phyloP scores from a whole-genome alignment of 768 basidiomycete species.

The Termitomyces eurrhizus region DNA sequence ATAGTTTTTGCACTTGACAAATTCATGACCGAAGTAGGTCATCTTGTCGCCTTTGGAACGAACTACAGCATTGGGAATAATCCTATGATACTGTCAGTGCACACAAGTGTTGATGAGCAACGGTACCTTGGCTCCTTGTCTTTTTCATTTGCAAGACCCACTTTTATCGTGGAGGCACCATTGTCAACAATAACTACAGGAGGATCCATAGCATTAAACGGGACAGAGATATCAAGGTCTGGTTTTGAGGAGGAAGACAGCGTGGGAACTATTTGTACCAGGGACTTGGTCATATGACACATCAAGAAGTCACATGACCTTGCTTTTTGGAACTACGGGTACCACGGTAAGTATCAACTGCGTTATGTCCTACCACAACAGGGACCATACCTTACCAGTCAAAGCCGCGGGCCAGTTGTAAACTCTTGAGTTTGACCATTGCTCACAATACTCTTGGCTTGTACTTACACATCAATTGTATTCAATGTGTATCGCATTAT shows the following conservation, averaged over 20 bases:
- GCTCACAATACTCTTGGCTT: not conserved
- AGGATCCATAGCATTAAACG: slow-evolving; percentile 6
- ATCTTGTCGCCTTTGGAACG: slow-evolving; percentile 81
- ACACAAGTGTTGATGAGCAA: slow-evolving; percentile 9
- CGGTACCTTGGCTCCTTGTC: slow-evolving; percentile 28
- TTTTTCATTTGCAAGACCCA: slow-evolving; percentile 43
- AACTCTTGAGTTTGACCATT: not conserved
- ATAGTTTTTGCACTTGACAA: slow-evolving; percentile 72
- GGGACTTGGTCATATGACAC: not conserved
- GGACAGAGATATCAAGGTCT: not conserved
- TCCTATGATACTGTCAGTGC: slow-evolving; percentile 32
- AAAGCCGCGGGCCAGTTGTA: not conserved
- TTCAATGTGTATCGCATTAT: slow-evolving; percentile 75
- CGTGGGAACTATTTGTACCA: not conserved
- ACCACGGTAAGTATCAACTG: not conserved
- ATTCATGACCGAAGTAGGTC: slow-evolving; percentile 85
- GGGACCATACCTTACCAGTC: not conserved
- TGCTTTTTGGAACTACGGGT: not conserved
- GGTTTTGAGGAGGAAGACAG: not conserved
- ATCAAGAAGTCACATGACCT: not conserved
- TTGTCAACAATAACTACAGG: slow-evolving; percentile 77
- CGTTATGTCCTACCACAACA: not conserved
- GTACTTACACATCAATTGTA: not conserved
- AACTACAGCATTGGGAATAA: slow-evolving; percentile 78
- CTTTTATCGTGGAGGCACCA: slow-evolving; percentile 81